Base-by-base conservation (phyloP, 371 early-diverging fungal species). In the Blakeslea trispora region DNA sequence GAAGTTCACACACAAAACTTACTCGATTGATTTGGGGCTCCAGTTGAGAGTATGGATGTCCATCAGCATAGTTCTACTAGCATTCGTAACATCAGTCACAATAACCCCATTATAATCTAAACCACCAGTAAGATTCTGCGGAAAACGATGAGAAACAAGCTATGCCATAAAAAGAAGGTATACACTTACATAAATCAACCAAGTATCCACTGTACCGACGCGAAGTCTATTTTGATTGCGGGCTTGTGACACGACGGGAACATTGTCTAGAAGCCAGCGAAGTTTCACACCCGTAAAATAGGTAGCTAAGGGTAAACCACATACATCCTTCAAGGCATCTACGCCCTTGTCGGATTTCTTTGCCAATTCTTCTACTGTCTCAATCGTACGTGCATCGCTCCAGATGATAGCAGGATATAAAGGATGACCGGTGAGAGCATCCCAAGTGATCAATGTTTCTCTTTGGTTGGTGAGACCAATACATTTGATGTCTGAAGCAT, bases 391-490 rank as follows among this genome's bases (percentile, higher is more conserved):
- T 31, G 87, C 81, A 65, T 97, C 98, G 52, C 88, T 88, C 98
- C 98, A 97, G 28, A 97, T 91, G 57, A 97, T 89, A 17, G 98
- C 97, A 59, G 92, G 87, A 62, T 89, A 84, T 14, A 97, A 72
- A 0, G 93, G 91, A 55, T 85, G 61, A 45, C 96, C 96, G 2
- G 95, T 93, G 19, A 50, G 61, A 28, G 66, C 72, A 71, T 96
- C 94, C 95, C 96, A 97, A 10, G 82, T 89, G 37, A 94, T 82
- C 2, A 89, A 81, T 1, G 98, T 95, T 68, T 97, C 98, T 58
- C 98, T 83, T 74, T 97, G 98, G 71, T 97, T 97, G 28, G 97
- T 96, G 53, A 97, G 85, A 11, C 98, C 98, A 35, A 97, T 64
- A 71, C 84, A 74, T 66, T 82, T 81, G 55, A 97, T 80, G 66